Evolutionary conservation across 176 grass and related monocot species (phyloP), one percentile per base, ranked within the genome.

Genomic region (Phragmites australis): DNA sequence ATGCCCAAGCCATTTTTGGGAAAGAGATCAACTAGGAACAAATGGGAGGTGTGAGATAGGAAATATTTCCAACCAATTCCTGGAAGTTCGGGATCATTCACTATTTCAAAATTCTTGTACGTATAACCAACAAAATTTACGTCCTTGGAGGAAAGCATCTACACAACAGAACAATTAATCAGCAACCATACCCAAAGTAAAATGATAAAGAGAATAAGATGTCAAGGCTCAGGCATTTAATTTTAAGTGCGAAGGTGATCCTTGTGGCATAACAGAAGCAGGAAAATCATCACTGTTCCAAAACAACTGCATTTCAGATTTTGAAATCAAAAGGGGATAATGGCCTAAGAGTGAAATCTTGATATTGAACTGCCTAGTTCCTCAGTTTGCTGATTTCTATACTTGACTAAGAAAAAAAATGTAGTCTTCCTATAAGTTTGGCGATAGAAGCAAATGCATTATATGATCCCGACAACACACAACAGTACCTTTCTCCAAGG

Each of bases 401-500:
- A 57, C 34, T 41, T 15, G 21, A 5, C 72, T 43, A 47, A 47
- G 29, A 19, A 62, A 22, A 14, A 72, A 39, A n/a, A 30, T 30
- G 9, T 19, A 52, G 11, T 41, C 32, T 43, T 63, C 8, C 30
- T 19, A 17, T 17, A 74, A 57, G 6, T 49, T 54, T 44, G 41
- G 41, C 69, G 73, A 74, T 26, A 75, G 42, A 71, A 62, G 41
- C 11, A 86, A 65, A 81, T 43, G 47, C 11, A 86, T 63, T 70
- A 2, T 31, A 53, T 68, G 27, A 50, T 66, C 55, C 78, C 42
- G 16, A 23, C 17, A 46, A 50, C 21, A 43, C 11, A 23, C 17
- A 46, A 50, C 21, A 43, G 13, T 89, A 97, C 94, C 94, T 97
- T 97, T 85, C 91, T 91, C 94, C 89, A 97, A 65, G 88, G 91